phyloP scores from a whole-genome alignment of 768 basidiomycete genomes.

The Leccinum ochraceum region DNA sequence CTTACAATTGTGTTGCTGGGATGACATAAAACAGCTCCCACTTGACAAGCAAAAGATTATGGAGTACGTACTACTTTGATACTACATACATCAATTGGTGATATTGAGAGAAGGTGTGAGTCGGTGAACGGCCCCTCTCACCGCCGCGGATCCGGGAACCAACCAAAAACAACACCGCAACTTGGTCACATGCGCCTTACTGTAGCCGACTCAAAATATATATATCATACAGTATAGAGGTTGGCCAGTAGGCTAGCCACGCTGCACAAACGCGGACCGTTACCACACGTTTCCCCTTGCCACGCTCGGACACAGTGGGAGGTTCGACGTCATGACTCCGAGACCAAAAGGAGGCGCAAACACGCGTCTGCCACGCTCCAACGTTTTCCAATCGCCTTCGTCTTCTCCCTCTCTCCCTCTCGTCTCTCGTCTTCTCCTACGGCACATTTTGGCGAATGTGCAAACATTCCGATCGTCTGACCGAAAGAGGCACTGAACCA shows the following conservation, averaged over 20 bases:
- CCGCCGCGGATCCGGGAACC: conserved; percentile 3
- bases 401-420: neutral
- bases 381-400: neutral
- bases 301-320: neutral
- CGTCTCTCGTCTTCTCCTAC: neutral
- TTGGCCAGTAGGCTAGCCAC: neutral
- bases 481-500: neutral
- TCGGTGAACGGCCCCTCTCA: neutral
- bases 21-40: conserved; percentile 15
- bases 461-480: neutral
- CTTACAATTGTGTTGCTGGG: neutral
- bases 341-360: conserved; percentile 7
- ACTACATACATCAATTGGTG: neutral
- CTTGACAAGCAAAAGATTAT: conserved; percentile 1
- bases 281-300: neutral
- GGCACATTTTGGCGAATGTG: neutral
- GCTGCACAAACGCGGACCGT: neutral
- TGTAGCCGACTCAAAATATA: neutral
- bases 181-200: neutral
- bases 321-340: conserved; percentile 19
- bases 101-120: conserved; percentile 14
- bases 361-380: conserved; percentile 27
- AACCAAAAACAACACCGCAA: conserved; percentile 4
- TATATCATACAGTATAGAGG: no score
- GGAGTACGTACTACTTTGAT: no score